Evolutionary conservation across 352 stramenopile genomes (phyloP).

Genomic region (Globisporangium sylvaticum): DNA sequence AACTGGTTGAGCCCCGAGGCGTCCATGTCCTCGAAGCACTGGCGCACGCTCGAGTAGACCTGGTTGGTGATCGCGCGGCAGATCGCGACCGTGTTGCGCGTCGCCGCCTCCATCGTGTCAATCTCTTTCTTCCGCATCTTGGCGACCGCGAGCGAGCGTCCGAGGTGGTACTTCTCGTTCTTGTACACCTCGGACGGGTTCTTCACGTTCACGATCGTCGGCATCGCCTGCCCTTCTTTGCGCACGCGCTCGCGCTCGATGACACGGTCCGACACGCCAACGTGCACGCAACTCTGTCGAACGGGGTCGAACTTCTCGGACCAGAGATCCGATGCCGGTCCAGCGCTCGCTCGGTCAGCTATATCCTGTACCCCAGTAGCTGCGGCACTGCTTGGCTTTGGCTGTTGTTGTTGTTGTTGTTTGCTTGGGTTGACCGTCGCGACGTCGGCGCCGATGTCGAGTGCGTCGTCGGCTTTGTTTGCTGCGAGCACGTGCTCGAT

Average conservation of each 20-base stretch:
- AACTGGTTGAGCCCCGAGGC: slow-evolving; percentile 34
- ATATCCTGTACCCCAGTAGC: not conserved
- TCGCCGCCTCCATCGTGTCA: slow-evolving; percentile 50
- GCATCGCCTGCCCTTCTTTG: slow-evolving; percentile 15
- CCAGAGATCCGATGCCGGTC: slow-evolving; percentile 20
- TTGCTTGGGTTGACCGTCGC: slow-evolving; percentile 19
- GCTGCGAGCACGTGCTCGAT: slow-evolving; percentile 53
- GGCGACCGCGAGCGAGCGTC: slow-evolving; percentile 38
- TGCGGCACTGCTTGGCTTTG: not conserved
- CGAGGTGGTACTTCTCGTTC: slow-evolving; percentile 61
- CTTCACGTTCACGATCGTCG: slow-evolving; percentile 46
- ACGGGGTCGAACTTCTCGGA: slow-evolving; percentile 45
- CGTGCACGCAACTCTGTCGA: slow-evolving; percentile 64
- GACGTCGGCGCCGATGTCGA: slow-evolving; percentile 44
- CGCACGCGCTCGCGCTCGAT: slow-evolving; percentile 41
- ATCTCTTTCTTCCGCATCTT: slow-evolving; percentile 50
- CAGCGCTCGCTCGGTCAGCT: not conserved
- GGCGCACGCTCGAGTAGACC: slow-evolving; percentile 35
- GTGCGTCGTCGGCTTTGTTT: slow-evolving; percentile 30
- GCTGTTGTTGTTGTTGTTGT: not conserved
- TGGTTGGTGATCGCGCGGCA: slow-evolving; percentile 40
- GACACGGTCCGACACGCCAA: slow-evolving; percentile 64
- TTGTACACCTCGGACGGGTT: slow-evolving; percentile 49
- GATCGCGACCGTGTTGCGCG: slow-evolving; percentile 60
- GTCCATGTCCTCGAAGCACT: slow-evolving; percentile 59